phyloP scores from a whole-genome alignment of 495 filamentous ascomycete species.

The Trichodelitschia bisporula region DNA sequence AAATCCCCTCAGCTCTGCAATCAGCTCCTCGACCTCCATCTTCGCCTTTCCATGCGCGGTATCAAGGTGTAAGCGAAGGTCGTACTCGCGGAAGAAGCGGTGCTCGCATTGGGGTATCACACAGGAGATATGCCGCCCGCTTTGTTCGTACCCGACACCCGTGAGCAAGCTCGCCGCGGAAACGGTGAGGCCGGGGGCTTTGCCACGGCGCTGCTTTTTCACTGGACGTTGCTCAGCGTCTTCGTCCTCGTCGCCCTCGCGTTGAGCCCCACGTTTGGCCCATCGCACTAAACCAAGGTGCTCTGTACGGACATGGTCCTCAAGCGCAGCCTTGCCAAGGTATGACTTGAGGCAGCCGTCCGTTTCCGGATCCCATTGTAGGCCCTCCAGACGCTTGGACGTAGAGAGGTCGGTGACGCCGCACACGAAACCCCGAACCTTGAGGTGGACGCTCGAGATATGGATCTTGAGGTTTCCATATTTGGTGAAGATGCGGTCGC shows the following conservation, averaged over 20 bases:
- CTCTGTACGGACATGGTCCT: conserved; percentile 54
- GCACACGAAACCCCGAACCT: conserved; percentile 42
- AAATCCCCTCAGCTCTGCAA: too few relatives aligned
- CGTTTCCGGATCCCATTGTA: conserved; percentile 33
- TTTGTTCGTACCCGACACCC: neutral
- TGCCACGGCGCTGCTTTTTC: neutral
- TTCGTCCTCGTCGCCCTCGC: neutral
- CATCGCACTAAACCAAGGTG: conserved; percentile 33
- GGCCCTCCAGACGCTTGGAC: conserved; percentile 1
- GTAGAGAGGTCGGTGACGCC: conserved; percentile 39
- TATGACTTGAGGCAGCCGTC: conserved; percentile 42
- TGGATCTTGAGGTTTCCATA: conserved; percentile 60
- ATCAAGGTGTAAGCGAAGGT: too few relatives aligned
- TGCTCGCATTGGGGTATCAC: too few relatives aligned
- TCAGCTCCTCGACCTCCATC: too few relatives aligned
- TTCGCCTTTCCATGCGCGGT: too few relatives aligned
- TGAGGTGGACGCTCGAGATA: conserved; percentile 47
- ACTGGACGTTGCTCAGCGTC: too few relatives aligned
- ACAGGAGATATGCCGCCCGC: neutral
- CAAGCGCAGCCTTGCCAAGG: conserved; percentile 42
- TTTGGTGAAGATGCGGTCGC: conserved; percentile 48
- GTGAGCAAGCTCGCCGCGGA: neutral
- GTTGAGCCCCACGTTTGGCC: neutral
- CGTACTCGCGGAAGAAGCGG: too few relatives aligned
- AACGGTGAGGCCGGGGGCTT: neutral